These are phyloP conservation scores for Yamadazyma sp. DNA, from an alignment of 1,139 yeast genomes.

Conservation along the genomic window DNA sequence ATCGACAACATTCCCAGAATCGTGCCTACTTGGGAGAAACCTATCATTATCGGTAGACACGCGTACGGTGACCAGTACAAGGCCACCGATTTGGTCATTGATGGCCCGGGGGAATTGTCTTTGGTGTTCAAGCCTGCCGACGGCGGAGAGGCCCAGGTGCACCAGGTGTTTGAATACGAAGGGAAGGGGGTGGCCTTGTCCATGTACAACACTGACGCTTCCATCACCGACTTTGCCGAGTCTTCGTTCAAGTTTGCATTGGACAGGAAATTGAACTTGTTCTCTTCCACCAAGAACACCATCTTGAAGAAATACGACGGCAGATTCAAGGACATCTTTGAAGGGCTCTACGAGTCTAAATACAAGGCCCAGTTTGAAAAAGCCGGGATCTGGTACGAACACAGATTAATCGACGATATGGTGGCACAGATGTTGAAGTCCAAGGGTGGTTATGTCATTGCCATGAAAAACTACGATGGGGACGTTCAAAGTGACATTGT, in stretches of 20 bases:
- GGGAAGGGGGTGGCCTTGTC: constrained; percentile 75
- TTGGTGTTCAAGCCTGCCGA: constrained; percentile 62
- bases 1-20: constrained; percentile 75
- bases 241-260: constrained; percentile 77
- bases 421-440: constrained; percentile 88
- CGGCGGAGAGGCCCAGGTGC: constrained; percentile 52
- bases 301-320: constrained; percentile 82
- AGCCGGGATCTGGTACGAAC: constrained; percentile 77
- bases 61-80: constrained; percentile 86
- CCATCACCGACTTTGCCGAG: constrained; percentile 77
- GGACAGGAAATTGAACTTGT: constrained; percentile 63
- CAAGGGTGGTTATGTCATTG: constrained; percentile 80
- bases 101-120: constrained; percentile 68
- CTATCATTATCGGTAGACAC: constrained; percentile 83
- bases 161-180: constrained; percentile 49
- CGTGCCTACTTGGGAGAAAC: constrained; percentile 77
- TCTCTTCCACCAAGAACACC: constrained; percentile 76
- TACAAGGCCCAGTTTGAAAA: constrained; percentile 61
- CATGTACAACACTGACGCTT: constrained; percentile 81
- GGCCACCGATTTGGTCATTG: constrained; percentile 72
- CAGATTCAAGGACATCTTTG: constrained; percentile 77
- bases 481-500: constrained; percentile 85
- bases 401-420: constrained; percentile 83
- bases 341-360: constrained; percentile 57
- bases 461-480: constrained; percentile 83